A percentile compares a stretch with the other conserved stretches of the same genome.
These are phyloP conservation scores for Reutealis trisperma DNA, from an alignment of 345 rosid species.

Conservation along the genomic window DNA sequence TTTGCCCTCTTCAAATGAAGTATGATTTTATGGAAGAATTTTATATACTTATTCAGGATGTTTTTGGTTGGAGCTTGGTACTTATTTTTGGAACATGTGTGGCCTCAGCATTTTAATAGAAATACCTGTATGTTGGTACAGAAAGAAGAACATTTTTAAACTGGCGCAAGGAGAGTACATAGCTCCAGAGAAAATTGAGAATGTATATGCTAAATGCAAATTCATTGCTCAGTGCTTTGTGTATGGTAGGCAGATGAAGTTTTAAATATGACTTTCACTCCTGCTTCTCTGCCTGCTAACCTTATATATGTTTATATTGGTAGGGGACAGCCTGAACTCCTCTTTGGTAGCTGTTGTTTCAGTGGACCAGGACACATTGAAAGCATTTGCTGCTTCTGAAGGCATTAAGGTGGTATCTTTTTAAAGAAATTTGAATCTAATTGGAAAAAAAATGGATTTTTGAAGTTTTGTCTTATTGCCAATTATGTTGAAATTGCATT, in stretches of 20 bases:
- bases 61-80: background rate
- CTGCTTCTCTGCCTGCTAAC: slow-evolving; percentile 16
- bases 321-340: slow-evolving; percentile 96
- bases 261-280: slow-evolving; percentile 3
- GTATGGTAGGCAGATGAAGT: slow-evolving; percentile 52
- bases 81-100: slow-evolving; percentile 1
- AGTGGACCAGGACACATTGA: slow-evolving; percentile 75
- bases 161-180: slow-evolving; percentile 98
- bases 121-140: slow-evolving; percentile 31
- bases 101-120: background rate
- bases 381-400: slow-evolving; percentile 83
- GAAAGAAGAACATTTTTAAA: slow-evolving; percentile 99
- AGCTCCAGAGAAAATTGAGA: slow-evolving; percentile 98
- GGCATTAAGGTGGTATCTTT: slow-evolving; percentile 63
- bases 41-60: background rate
- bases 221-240: slow-evolving; percentile 82
- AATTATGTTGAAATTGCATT: background rate
- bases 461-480: background rate
- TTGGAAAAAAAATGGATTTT: background rate
- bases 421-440: background rate
- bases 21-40: background rate
- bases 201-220: slow-evolving; percentile 87
- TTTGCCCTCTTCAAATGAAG: background rate
- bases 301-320: slow-evolving; percentile 14
- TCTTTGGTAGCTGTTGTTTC: slow-evolving; percentile 81